Evolutionary conservation across 1,284 basidiomycete species (phyloP), one percentile per base, ranked within the genome.

Genomic region (Cutaneotrichosporon arboriforme): DNA sequence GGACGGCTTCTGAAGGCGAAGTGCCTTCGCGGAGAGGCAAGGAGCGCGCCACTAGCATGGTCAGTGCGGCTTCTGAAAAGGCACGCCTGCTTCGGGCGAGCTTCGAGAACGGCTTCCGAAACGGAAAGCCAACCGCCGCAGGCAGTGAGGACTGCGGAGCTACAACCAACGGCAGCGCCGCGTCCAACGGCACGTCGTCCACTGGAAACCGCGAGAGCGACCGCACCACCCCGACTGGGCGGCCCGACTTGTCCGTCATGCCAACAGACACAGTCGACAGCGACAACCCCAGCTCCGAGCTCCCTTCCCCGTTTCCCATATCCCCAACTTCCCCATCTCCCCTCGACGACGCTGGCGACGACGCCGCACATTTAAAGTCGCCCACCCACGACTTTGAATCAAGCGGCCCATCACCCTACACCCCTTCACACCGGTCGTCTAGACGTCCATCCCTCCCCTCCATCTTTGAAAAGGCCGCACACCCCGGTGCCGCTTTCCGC

Each of bases 361-460:
- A 37, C 36, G 46, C 21, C 13, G n/a, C n/a, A n/a, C 4, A 21
- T n/a, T 7, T 21, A 37, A 18, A 40, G 18, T 31, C 46, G 5
- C 46, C 46, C 13, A 26, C 20, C 15, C 15, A 13, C 21, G 37
- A 34, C 3, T 18, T 8, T 12, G 43, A 48, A 12, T 38, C 39
- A 17, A 22, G 20, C 31, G 22, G 17, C 38, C 26, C 48, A 36
- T 42, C 47, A 13, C 47, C 47, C 12, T 41, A 21, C 18, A 8
- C 38, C n/a, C 31, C 35, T 17, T 38, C 38, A 14, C 47, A 49
- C 12, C 49, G 49, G 10, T 62, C 67, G 0, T 70, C 70, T 2
- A 64, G 70, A 13, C 65, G 75, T 13, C 75, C 74, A 1, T 72
- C 72, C 15, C 58, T 75, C 0, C 75, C 75, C 0, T 72, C 73